These are phyloP conservation scores for Durusdinium trenchii DNA, from an alignment of 73 alveolate species.

Conservation along the genomic window DNA sequence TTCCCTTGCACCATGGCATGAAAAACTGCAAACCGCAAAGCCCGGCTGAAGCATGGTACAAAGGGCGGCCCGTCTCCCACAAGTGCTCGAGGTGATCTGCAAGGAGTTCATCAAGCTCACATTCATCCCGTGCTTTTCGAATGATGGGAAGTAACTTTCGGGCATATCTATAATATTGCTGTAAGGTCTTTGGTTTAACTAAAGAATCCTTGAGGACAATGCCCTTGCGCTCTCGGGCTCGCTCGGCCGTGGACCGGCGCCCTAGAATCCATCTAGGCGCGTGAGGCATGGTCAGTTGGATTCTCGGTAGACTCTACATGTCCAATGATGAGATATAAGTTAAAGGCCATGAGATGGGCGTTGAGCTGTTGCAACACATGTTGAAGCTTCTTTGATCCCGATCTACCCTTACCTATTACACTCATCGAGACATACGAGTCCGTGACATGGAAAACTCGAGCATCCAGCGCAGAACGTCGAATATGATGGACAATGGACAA, in stretches of 20 bases:
- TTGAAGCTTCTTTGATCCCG: background rate
- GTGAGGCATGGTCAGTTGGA: background rate
- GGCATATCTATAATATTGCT: background rate
- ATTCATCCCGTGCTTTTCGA: background rate
- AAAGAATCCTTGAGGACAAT: background rate
- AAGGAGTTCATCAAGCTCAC: background rate
- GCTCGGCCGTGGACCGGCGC: background rate
- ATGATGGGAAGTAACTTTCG: background rate
- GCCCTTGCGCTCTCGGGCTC: background rate
- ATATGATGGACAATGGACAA: background rate
- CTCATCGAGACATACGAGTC: background rate
- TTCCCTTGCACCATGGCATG: background rate
- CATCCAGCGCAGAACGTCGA: background rate
- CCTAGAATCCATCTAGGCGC: background rate
- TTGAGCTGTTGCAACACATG: background rate
- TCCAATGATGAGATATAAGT: background rate
- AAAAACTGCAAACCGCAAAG: background rate
- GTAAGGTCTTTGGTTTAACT: background rate
- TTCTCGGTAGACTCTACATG: slow-evolving; percentile 16
- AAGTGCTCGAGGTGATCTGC: background rate
- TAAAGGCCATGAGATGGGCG: background rate
- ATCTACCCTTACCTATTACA: background rate
- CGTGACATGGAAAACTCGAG: background rate
- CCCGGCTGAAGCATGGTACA: background rate
- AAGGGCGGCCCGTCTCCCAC: background rate